Percentiles rank a stretch among this genome's conserved stretches.
Evolutionary conservation across 495 filamentous ascomycete species (phyloP).

Genomic region (Annulohypoxylon bovei): DNA sequence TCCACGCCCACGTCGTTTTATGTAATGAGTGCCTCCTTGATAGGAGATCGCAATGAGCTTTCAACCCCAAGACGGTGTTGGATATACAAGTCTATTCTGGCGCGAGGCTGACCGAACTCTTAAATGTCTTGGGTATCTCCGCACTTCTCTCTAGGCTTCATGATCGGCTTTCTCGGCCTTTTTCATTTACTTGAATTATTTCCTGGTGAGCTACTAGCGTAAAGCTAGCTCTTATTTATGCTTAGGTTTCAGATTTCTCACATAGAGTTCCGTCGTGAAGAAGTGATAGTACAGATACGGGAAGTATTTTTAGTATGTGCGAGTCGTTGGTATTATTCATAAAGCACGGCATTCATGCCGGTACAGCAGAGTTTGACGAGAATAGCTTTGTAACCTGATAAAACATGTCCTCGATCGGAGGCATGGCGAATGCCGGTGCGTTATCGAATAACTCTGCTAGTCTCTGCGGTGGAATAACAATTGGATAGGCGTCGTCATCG

Average conservation of each 20-base stretch:
- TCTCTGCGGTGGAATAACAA: constrained; percentile 69
- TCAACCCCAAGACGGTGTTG: not conserved
- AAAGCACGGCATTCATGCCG: not conserved
- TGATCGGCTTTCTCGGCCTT: not conserved
- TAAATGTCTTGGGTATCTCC: not conserved
- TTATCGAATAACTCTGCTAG: constrained; percentile 79
- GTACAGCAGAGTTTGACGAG: constrained; percentile 54
- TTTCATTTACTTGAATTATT: not conserved
- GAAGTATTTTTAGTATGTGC: not conserved
- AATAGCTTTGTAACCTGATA: constrained; percentile 73
- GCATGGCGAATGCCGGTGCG: constrained; percentile 77
- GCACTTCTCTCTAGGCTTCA: not conserved
- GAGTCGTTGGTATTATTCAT: not conserved
- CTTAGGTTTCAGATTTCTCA: not conserved
- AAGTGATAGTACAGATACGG: not conserved
- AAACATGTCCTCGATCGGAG: constrained; percentile 81
- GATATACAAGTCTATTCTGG: not conserved
- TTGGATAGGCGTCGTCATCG: constrained; percentile 55
- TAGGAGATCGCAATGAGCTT: not conserved
- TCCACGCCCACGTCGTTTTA: not conserved
- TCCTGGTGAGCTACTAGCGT: too few relatives aligned
- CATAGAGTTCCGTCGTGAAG: not conserved
- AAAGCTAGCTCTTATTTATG: not conserved
- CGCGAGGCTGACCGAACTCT: not conserved
- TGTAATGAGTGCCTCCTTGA: not conserved